Percentiles rank a stretch among this genome's conserved stretches.
Conservation (phyloP, 2,329 filamentous ascomycete species). For the Fusarium sp. region DNA sequence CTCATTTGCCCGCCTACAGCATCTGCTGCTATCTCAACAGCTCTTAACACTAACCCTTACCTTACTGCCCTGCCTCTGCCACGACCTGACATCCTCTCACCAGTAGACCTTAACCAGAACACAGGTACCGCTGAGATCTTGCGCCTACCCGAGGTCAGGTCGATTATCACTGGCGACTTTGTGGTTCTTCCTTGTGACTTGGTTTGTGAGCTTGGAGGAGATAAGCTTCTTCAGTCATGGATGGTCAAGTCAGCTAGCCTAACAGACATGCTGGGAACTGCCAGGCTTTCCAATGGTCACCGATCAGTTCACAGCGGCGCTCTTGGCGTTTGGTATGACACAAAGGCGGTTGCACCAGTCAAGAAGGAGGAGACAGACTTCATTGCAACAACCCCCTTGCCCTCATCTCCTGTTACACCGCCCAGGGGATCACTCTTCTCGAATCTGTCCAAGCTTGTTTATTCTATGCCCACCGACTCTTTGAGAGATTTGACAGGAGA, state of each 20-base stretch:
- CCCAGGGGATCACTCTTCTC: conserved; percentile 73
- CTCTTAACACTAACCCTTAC: conserved; percentile 81
- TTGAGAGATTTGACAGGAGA: conserved; percentile 85
- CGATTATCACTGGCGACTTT: conserved; percentile 86
- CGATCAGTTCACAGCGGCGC: conserved; percentile 74
- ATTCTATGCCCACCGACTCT: conserved; percentile 88
- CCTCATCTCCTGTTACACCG: conserved; percentile 60
- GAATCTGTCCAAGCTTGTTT: conserved; percentile 81
- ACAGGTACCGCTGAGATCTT: conserved; percentile 92
- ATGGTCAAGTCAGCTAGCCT: conserved; percentile 85
- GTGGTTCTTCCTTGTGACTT: conserved; percentile 92
- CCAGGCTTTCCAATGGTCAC: conserved; percentile 54
- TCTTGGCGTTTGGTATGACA: conserved; percentile 91
- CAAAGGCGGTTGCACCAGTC: conserved; percentile 77
- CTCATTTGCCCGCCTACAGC: conserved; percentile 74
- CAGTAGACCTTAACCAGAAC: conserved; percentile 80
- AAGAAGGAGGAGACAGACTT: conserved; percentile 97
- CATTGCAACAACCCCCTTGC: conserved; percentile 79
- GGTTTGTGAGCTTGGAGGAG: conserved; percentile 88
- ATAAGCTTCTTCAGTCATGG: conserved; percentile 88
- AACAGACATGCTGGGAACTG: conserved; percentile 68
- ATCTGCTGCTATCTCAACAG: conserved; percentile 73
- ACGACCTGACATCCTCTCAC: conserved; percentile 80
- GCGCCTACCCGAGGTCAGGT: conserved; percentile 82
- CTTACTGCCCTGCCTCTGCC: conserved; percentile 79